phyloP scores from a whole-genome alignment of 2,329 filamentous ascomycete species.

The Phyllosticta citrichinensis region DNA sequence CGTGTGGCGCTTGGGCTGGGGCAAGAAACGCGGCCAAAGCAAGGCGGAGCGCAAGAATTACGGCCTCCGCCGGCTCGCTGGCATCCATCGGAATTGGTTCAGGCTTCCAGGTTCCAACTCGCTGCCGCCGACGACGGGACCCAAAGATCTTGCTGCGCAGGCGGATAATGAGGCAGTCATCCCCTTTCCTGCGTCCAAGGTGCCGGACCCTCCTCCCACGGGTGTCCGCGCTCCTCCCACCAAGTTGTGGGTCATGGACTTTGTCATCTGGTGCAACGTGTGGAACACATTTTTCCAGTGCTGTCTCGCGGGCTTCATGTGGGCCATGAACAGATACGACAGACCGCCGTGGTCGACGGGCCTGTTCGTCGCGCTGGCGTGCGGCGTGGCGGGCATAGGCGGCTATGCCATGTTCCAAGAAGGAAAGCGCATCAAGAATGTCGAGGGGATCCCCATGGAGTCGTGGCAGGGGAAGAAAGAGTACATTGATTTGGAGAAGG shows the following conservation, averaged over 20 bases:
- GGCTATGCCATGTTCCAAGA: constrained; percentile 63
- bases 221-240: constrained; percentile 60
- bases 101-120: constrained; percentile 56
- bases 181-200: constrained; percentile 54
- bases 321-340: constrained; percentile 61
- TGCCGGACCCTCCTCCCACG: constrained; percentile 59
- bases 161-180: constrained; percentile 34
- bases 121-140: constrained; percentile 25
- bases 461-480: not conserved
- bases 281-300: constrained; percentile 71
- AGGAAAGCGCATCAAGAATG: constrained; percentile 41
- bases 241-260: constrained; percentile 64
- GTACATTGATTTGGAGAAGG: not conserved
- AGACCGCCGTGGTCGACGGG: constrained; percentile 75
- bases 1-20: constrained; percentile 47
- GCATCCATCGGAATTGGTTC: constrained; percentile 67
- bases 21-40: not conserved
- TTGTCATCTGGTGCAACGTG: constrained; percentile 69
- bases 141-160: not conserved
- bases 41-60: constrained; percentile 31
- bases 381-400: constrained; percentile 55
- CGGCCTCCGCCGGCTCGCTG: constrained; percentile 59
- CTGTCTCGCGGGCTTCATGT: constrained; percentile 71
- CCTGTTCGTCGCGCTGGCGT: constrained; percentile 66
- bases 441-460: constrained; percentile 19